Conservation (phyloP, 2,329 filamentous ascomycete species). For the Penicillium polonicum region DNA sequence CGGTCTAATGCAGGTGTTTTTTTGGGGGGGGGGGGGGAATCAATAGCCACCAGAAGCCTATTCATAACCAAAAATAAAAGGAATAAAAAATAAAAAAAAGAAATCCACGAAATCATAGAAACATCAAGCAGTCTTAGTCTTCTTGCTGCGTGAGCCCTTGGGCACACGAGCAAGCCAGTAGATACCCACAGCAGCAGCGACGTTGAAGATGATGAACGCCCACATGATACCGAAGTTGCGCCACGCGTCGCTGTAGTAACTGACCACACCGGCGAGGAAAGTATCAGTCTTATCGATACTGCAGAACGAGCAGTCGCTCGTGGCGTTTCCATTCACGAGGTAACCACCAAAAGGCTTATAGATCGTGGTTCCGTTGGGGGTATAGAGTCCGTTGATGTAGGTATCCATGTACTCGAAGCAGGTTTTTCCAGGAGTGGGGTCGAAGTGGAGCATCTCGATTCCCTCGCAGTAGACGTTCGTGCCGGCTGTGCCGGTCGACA, state of each 20-base stretch:
- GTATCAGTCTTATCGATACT: conserved; percentile 46
- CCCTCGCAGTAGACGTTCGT: conserved; percentile 30
- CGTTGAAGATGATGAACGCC: conserved; percentile 65
- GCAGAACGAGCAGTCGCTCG: conserved; percentile 52
- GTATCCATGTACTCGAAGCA: conserved; percentile 54
- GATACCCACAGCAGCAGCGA: conserved; percentile 55
- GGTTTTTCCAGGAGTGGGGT: conserved; percentile 58
- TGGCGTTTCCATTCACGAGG: conserved; percentile 47
- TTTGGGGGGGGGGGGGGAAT: background rate
- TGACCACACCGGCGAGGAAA: conserved; percentile 46
- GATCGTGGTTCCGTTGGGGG: background rate
- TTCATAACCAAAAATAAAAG: background rate
- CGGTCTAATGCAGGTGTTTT: background rate
- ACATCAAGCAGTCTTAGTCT: conserved; percentile 13
- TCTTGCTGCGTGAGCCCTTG: conserved; percentile 34
- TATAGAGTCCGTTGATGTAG: conserved; percentile 34
- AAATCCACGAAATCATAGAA: background rate
- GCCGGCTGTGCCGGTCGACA: conserved; percentile 40
- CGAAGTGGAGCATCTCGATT: conserved; percentile 34
- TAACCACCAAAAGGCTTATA: conserved; percentile 34
- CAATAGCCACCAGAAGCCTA: background rate
- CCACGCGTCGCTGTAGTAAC: conserved; percentile 56
- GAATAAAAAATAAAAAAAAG: background rate
- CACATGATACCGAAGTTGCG: conserved; percentile 70
- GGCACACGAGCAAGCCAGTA: conserved; percentile 65